Base-by-base conservation (phyloP, 352 stramenopile genomes). In the Pythium periplocum region DNA sequence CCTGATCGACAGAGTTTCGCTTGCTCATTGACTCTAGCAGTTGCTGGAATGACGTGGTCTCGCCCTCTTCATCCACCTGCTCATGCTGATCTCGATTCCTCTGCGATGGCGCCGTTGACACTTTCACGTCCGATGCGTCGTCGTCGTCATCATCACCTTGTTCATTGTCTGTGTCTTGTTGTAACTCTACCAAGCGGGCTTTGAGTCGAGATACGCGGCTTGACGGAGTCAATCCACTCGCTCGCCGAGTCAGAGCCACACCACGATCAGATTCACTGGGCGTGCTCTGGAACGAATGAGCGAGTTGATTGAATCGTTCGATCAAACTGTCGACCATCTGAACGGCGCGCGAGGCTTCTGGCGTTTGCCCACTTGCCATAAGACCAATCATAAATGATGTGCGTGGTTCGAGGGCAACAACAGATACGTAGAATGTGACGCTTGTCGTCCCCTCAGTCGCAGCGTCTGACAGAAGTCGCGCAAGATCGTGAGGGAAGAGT, bases 251-350 rank as follows among this genome's bases (percentile, higher is more conserved):
- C 42, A 31, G 43, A 30, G 26, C 17, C 37, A 17, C 38, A n/a
- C 48, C 31, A 39, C 11, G 38, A 36, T 44, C 50, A 17, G 6
- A 17, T 34, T 2, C n/a, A 1, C 35, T 42, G 7, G 38, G 7
- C 12, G 7, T 42, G 38, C 38, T 12, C 38, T 68, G 54, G 55
- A 59, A 61, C n/a, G 51, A 78, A 45, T 72, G 72, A 2, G 70
- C 64, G 2, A 90, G 58, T 35, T 73, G 61, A 39, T 86, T 85
- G 53, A 90, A 91, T 51, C 74, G 71, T 17, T 75, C 64, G 35
- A 91, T 91, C 39, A 91, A 68, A 32, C 64, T 69, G 49, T 89
- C 74, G 2, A 91, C 78, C 11, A 76, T 80, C 33, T 74, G 59
- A 17, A 91, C 83, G 11, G 80, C 78, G 30, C 53, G 66, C 1